phyloP scores from a whole-genome alignment of 352 stramenopile species.

The Globisporangium camurandrum region DNA sequence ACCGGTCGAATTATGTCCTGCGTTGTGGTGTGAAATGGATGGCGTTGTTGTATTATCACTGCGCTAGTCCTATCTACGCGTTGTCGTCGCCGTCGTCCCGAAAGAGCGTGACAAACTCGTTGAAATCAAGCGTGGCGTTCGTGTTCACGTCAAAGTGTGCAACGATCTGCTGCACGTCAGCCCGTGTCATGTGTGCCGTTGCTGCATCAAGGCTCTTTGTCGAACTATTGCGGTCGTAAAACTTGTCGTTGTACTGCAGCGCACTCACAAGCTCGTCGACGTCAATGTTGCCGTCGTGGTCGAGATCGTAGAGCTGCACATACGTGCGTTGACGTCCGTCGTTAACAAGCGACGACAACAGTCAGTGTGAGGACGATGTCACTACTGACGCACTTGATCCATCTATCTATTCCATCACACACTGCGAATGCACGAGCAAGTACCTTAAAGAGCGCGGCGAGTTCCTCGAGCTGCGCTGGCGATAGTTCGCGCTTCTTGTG shows the following conservation, averaged over 20 bases:
- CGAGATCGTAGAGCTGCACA: constrained; percentile 47
- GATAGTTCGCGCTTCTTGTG: constrained; percentile 47
- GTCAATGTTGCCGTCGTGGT: constrained; percentile 66
- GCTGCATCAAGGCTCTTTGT: neutral
- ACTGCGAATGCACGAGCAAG: too few relatives aligned
- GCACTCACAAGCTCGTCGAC: constrained; percentile 57
- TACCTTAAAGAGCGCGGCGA: constrained; percentile 55
- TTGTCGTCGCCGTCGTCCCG: constrained; percentile 60
- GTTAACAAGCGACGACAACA: too few relatives aligned
- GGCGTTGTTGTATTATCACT: too few relatives aligned
- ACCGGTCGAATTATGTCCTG: too few relatives aligned
- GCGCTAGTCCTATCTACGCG: too few relatives aligned
- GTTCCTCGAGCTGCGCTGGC: constrained; percentile 45
- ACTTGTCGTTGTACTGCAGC: constrained; percentile 62
- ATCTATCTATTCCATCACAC: too few relatives aligned
- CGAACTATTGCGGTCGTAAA: constrained; percentile 37
- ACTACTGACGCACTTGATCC: too few relatives aligned
- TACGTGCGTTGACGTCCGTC: neutral
- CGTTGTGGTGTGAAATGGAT: too few relatives aligned
- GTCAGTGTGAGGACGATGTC: too few relatives aligned
- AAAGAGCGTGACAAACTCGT: constrained; percentile 80
- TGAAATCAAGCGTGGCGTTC: constrained; percentile 61
- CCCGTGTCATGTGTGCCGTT: constrained; percentile 33
- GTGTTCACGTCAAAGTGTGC: constrained; percentile 68
- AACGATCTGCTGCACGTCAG: constrained; percentile 67